These are phyloP conservation scores for Capsicum baccatum DNA, from an alignment of 257 asterid species.

Conservation along the genomic window DNA sequence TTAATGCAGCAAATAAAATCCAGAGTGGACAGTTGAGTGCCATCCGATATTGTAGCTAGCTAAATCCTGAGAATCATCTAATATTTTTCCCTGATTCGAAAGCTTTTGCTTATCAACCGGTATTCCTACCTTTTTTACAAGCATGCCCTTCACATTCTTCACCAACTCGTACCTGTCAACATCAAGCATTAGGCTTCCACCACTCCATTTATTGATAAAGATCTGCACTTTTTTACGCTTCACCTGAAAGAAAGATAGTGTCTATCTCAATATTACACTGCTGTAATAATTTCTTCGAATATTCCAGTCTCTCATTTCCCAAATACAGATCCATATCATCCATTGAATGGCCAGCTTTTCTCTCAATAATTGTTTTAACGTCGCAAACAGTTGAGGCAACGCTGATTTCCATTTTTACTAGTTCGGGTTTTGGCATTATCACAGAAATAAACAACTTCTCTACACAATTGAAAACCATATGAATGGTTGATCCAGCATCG, in stretches of 20 bases:
- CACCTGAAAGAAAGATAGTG: neutral
- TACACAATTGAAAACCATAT: conserved; percentile 28
- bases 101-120: conserved; percentile 26
- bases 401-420: conserved; percentile 26
- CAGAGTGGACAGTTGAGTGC: neutral
- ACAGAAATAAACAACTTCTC: conserved; percentile 27
- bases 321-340: conserved; percentile 21
- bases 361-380: conserved; percentile 37
- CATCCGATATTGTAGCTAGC: conserved; percentile 35
- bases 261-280: neutral
- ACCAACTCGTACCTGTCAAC: conserved; percentile 21
- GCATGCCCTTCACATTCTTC: conserved; percentile 28
- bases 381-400: conserved; percentile 28
- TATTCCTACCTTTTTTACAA: neutral
- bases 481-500: conserved; percentile 30
- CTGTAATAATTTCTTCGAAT: conserved; percentile 15
- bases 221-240: neutral
- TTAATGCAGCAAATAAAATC: neutral
- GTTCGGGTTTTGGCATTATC: conserved; percentile 31
- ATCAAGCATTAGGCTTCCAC: neutral
- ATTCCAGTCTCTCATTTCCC: conserved; percentile 26
- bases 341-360: conserved; percentile 28
- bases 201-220: neutral
- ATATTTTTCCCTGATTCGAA: conserved; percentile 28
- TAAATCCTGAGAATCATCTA: conserved; percentile 29